Base-by-base conservation (phyloP, 1,284 basidiomycete species). In the Amylostereum areolatum region DNA sequence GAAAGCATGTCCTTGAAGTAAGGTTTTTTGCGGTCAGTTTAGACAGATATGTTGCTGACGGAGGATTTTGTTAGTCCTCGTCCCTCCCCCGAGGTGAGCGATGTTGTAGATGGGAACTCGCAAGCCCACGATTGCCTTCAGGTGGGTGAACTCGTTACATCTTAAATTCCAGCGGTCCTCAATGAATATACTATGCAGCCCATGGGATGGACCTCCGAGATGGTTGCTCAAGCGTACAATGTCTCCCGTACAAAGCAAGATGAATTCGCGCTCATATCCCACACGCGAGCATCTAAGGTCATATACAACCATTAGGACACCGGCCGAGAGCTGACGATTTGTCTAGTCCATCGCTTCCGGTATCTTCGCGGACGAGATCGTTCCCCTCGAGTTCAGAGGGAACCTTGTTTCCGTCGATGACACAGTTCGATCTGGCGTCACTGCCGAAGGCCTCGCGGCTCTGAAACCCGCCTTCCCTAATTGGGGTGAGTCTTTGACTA, bases 181-280 rank as follows among this genome's bases (percentile, higher is more conserved):
- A 35, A 9, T 47, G 46, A 51, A 32, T 51, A 6, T n/a, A 24
- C n/a, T 45, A 43, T 46, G 5, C 56, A 92, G 87, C 88, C 92
- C 11, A 94, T 94, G 91, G 91, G 92, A 9, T 93, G 91, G 91
- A 93, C 91, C 1, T 89, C 88, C 3, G 91, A 94, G 64, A 86
- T 89, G 79, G 87, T 91, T 18, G 89, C 89, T 12, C 66, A 84
- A 56, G 74, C 81, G 27, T 94, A 86, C 69, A 75, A 82, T 35
- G 70, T 94, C 49, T 75, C 87, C 12, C 80, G 91, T 11, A 68
- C 80, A 61, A 86, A 80, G 62, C 89, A 92, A 68, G 92, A 94
- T 63, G 74, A 86, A 57, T 91, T 84, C 60, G 90, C 91, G 0
- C 70, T 89, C 29, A 78, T 89, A 46, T 92, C 90, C 0, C 91